Base-by-base conservation (phyloP, 2,329 filamentous ascomycete genomes). In the Lachnellula occidentalis region DNA sequence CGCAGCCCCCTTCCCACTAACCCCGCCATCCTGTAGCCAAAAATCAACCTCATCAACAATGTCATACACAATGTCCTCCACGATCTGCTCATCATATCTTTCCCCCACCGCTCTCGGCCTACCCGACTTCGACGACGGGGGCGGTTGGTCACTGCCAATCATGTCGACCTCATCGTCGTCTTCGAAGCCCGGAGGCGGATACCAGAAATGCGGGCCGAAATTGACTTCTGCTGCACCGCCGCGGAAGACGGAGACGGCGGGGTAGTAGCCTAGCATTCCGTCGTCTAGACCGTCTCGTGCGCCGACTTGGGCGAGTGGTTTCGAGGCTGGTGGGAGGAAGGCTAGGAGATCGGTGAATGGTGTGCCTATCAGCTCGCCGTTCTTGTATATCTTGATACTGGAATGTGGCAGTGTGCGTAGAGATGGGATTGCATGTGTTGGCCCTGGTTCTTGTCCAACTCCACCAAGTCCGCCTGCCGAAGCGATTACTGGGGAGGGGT, bases 191-290 rank as follows among this genome's bases (percentile, higher is more conserved):
- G 83, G 78, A 0, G 92, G 92, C 15, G 91, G 90, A 67, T 78
- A 88, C 91, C 92, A 96, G 75, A 96, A 97, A 34, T 94, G 79
- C 0, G 90, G 91, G 1, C 94, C 92, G 68, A 99, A 96, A 71
- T 96, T 96, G 64, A 92, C 86, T 70, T 97, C 89, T 15, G 88
- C 92, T 1, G 92, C 88, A 22, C 92, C 94, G 50, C 92, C 92
- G 45, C 88, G 85, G 73, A 96, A 97, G 21, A 94, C 88, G 64
- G 91, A 94, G 19, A 99, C 84, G 21, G 92, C 90, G 1, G 94
- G 94, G 67, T 95, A 96, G 73, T 99, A 99, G 11, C 94, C 95
- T 1, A 96, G 81, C 79, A 94, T 88, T 36, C 92, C 94, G 67
- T 99, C 94, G 67, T 99, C 94, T 58, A 95, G 83, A 27, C 90